phyloP scores from a whole-genome alignment of 2,329 filamentous ascomycete genomes.

The Sphaerulina vaccinii region DNA sequence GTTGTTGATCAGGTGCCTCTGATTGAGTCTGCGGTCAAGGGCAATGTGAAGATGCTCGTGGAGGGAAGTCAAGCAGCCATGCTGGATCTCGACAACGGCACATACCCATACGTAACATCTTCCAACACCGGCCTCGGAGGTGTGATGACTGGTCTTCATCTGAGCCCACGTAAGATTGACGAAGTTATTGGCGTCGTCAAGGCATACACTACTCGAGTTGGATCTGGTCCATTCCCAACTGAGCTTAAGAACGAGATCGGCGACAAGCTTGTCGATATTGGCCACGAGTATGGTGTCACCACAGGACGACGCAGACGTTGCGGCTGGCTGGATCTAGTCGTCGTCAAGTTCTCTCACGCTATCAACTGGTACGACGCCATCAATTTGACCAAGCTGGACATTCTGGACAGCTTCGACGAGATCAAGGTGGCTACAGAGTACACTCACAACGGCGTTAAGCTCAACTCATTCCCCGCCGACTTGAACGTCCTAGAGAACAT shows the following conservation, averaged over 20 bases:
- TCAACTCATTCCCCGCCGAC: slow-evolving; percentile 66
- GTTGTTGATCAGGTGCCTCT: slow-evolving; percentile 67
- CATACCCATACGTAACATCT: slow-evolving; percentile 62
- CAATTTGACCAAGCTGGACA: slow-evolving; percentile 67
- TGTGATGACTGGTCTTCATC: slow-evolving; percentile 61
- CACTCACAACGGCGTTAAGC: slow-evolving; percentile 53
- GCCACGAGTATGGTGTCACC: slow-evolving; percentile 56
- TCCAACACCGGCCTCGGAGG: slow-evolving; percentile 61
- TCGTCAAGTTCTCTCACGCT: slow-evolving; percentile 63
- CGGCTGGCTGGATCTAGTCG: slow-evolving; percentile 67
- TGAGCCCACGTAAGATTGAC: slow-evolving; percentile 61
- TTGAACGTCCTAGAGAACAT: slow-evolving; percentile 57
- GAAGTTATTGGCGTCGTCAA: slow-evolving; percentile 67
- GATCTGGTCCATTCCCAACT: slow-evolving; percentile 65
- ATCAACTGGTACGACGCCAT: slow-evolving; percentile 67
- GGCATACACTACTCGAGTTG: slow-evolving; percentile 61
- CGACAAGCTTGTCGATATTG: slow-evolving; percentile 57
- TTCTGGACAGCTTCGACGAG: slow-evolving; percentile 70
- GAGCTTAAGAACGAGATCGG: slow-evolving; percentile 60
- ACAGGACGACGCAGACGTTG: slow-evolving; percentile 63
- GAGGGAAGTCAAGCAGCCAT: slow-evolving; percentile 69
- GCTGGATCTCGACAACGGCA: slow-evolving; percentile 64
- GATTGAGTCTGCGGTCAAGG: slow-evolving; percentile 60
- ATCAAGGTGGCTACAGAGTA: slow-evolving; percentile 76
- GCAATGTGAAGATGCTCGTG: slow-evolving; percentile 61